Evolutionary conservation across 805 yeast species (phyloP), one percentile per base, ranked within the genome.

Genomic region (Debaryomyces castellii): DNA sequence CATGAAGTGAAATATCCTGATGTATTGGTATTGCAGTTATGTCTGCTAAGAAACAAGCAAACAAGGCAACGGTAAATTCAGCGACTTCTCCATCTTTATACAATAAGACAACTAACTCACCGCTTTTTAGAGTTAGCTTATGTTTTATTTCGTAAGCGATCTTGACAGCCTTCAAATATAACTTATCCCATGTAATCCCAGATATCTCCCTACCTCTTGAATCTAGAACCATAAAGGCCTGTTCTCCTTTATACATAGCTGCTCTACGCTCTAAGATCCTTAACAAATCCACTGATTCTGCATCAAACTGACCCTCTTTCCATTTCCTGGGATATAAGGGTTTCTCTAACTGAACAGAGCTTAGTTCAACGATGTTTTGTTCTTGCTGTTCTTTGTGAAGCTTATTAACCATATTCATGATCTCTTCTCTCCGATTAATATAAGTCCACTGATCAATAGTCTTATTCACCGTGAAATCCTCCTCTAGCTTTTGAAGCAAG

Each of bases 11-110:
- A 22, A 82, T 77, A 44, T 83, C 87, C 47, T 89, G 83, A 44
- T 87, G 87, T 35, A 94, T 82, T 0, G 99, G 99, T 4, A 94
- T 92, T 0, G 98, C 98, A 2, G 94, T 91, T 39, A 89, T 86
- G 2, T 96, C 96, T 1, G 97, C 96, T 46, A 92, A 71, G 53
- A 92, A 88, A 60, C 97, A 91, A 5, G 97, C 99, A 62, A 89
- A 78, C 17, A 94, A 63, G 0, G 98, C 95, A 1, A 87, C 80
- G 0, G 88, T 79, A 61, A 91, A 92, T 51, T 94, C 98, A 10
- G 87, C 77, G 2, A 88, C 82, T 63, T 94, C 98, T 24, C 77
- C 77, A 47, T 85, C 89, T 55, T 87, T 89, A 60, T 90, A 94
- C 53, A 95, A 77, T 36, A 94, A 70, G 25, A 89, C 81, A 0